A percentile compares a stretch with the other conserved stretches of the same genome.
phyloP scores from a whole-genome alignment of 2,329 filamentous ascomycete genomes.

The Penicillium janthinellum region DNA sequence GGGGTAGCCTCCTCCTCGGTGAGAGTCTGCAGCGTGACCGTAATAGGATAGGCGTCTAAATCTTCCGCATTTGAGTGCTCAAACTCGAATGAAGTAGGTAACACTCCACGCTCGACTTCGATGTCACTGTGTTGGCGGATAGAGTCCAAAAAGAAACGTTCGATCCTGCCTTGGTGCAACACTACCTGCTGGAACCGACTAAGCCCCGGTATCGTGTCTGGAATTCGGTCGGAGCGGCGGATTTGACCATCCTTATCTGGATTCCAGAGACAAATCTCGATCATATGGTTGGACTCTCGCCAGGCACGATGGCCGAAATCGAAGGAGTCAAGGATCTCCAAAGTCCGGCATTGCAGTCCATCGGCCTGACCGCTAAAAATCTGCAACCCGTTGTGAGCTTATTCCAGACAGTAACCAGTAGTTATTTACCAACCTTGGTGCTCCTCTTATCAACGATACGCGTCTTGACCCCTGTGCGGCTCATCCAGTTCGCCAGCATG shows the following conservation, averaged over 20 bases:
- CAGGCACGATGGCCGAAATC: conserved; percentile 65
- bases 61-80: conserved; percentile 54
- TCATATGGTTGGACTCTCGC: conserved; percentile 35
- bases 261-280: conserved; percentile 39
- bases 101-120: conserved; percentile 60
- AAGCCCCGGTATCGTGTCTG: conserved; percentile 64
- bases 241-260: conserved; percentile 57
- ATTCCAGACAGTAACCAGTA: no score
- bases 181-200: conserved; percentile 66
- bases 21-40: conserved; percentile 59
- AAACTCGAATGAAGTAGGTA: conserved; percentile 58
- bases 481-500: conserved; percentile 53
- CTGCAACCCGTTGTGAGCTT: background rate
- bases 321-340: conserved; percentile 73
- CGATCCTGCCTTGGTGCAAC: conserved; percentile 71
- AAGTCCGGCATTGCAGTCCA: conserved; percentile 64
- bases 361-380: conserved; percentile 48
- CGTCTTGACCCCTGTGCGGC: conserved; percentile 52
- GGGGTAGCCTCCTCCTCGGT: conserved; percentile 56
- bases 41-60: conserved; percentile 60
- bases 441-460: conserved; percentile 52
- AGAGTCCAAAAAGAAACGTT: conserved; percentile 66
- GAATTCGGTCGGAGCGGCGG: conserved; percentile 60
- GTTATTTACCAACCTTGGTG: conserved; percentile 31
- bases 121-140: conserved; percentile 59